These are phyloP conservation scores for Leccinum uliginosum DNA, from an alignment of 768 basidiomycete species.

Conservation along the genomic window DNA sequence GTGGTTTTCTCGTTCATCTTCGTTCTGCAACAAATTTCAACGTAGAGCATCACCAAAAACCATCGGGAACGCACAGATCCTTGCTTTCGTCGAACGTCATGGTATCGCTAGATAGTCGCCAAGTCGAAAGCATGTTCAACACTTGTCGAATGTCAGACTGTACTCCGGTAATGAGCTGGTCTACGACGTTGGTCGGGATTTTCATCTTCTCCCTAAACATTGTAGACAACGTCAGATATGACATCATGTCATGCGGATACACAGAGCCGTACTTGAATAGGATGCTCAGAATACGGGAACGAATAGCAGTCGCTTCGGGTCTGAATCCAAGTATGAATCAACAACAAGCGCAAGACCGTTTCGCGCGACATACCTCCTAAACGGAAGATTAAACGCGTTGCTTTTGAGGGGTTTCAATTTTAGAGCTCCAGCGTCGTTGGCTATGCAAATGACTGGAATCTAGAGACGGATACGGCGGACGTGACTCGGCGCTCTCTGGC, in stretches of 20 bases:
- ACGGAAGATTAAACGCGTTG: slow-evolving; percentile 72
- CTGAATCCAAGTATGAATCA: slow-evolving; percentile 35
- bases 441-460: slow-evolving; percentile 97
- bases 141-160: slow-evolving; percentile 98
- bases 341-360: background rate
- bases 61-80: slow-evolving; percentile 56
- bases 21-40: slow-evolving; percentile 43
- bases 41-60: background rate
- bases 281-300: slow-evolving; percentile 86
- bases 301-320: slow-evolving; percentile 69
- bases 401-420: slow-evolving; percentile 84
- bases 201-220: slow-evolving; percentile 81
- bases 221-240: background rate
- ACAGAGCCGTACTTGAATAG: slow-evolving; percentile 71
- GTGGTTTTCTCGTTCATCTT: slow-evolving; percentile 91
- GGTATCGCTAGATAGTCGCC: slow-evolving; percentile 75
- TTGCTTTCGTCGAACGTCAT: slow-evolving; percentile 95
- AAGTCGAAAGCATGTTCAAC: slow-evolving; percentile 96
- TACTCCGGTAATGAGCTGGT: slow-evolving; percentile 83
- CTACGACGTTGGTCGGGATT: slow-evolving; percentile 85
- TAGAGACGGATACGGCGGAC: slow-evolving; percentile 25
- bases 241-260: no score
- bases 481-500: background rate
- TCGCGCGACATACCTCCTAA: slow-evolving; percentile 56
- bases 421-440: slow-evolving; percentile 81